Percentiles rank a stretch among this genome's conserved stretches.
phyloP scores from a whole-genome alignment of 208 protist species.

The Balamuthia mandrillaris region DNA sequence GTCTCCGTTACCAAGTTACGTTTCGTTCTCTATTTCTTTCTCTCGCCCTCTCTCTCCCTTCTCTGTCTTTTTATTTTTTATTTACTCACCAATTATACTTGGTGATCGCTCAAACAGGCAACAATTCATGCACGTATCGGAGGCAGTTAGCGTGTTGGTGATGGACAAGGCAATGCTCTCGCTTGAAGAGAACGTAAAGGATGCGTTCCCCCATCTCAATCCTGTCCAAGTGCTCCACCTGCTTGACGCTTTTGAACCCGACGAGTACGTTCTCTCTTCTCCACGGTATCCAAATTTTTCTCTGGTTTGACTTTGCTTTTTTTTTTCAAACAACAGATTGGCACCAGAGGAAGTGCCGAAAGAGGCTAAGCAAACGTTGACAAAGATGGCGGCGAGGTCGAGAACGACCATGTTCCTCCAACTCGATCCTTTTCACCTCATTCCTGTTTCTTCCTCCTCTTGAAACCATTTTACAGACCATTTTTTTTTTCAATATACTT shows the following conservation, averaged over 20 bases:
- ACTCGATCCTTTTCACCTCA: too few species aligned
- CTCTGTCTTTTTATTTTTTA: neutral
- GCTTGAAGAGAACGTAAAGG: neutral
- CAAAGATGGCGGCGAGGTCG: neutral
- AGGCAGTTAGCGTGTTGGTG: slow-evolving; percentile 23
- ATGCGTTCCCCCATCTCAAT: slow-evolving; percentile 1
- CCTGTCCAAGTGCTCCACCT: slow-evolving; percentile 24
- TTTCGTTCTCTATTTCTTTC: neutral
- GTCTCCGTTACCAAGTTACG: neutral
- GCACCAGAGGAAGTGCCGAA: neutral
- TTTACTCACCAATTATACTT: too few species aligned
- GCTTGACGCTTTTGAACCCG: neutral
- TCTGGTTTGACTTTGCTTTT: neutral
- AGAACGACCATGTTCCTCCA: slow-evolving; percentile 18
- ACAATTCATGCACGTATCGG: neutral
- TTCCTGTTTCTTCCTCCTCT: too few species aligned
- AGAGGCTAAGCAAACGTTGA: slow-evolving; percentile 1
- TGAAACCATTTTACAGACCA: too few species aligned
- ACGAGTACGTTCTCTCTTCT: neutral
- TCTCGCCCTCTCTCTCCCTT: neutral
- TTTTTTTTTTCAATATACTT: too few species aligned
- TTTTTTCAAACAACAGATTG: neutral
- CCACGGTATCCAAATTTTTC: neutral
- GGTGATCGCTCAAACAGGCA: neutral
- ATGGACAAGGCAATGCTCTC: slow-evolving; percentile 17